Evolutionary conservation across 164 flowering plant species (phyloP).

Genomic region (Malania oleifera): DNA sequence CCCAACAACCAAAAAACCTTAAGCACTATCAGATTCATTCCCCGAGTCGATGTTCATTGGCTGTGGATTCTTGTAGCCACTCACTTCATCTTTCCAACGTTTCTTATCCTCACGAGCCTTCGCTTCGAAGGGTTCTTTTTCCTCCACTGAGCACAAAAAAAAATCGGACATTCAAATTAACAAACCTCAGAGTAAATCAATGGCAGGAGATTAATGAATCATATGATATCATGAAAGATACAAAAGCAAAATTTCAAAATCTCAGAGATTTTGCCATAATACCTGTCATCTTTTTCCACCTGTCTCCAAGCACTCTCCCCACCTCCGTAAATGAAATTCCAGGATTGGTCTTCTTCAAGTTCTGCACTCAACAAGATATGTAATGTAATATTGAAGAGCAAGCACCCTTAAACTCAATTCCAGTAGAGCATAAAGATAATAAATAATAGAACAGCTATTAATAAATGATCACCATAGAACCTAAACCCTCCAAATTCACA

Average conservation of each 20-base stretch:
- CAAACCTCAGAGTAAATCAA: background rate
- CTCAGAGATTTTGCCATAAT: slow-evolving; percentile 5
- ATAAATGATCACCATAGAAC: no score
- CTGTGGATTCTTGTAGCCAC: slow-evolving; percentile 70
- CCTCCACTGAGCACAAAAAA: slow-evolving; percentile 86
- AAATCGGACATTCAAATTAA: background rate
- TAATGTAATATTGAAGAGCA: no score
- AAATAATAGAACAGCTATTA: no score
- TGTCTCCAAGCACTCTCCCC: slow-evolving; percentile 74
- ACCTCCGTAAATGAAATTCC: slow-evolving; percentile 66
- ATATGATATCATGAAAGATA: background rate
- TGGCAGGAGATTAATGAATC: no score
- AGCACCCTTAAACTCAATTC: no score
- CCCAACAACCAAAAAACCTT: no score
- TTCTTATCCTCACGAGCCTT: slow-evolving; percentile 71
- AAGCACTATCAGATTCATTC: slow-evolving; percentile 62
- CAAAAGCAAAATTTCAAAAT: background rate
- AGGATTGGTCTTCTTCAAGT: slow-evolving; percentile 68
- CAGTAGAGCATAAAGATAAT: no score
- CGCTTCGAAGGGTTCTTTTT: slow-evolving; percentile 81
- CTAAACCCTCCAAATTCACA: no score
- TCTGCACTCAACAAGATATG: slow-evolving; percentile 36
- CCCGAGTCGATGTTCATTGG: slow-evolving; percentile 53
- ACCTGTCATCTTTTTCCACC: slow-evolving; percentile 90
- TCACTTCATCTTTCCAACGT: slow-evolving; percentile 66